These are phyloP conservation scores for Delonix regia DNA, from an alignment of 306 rosid genomes.

Conservation along the genomic window DNA sequence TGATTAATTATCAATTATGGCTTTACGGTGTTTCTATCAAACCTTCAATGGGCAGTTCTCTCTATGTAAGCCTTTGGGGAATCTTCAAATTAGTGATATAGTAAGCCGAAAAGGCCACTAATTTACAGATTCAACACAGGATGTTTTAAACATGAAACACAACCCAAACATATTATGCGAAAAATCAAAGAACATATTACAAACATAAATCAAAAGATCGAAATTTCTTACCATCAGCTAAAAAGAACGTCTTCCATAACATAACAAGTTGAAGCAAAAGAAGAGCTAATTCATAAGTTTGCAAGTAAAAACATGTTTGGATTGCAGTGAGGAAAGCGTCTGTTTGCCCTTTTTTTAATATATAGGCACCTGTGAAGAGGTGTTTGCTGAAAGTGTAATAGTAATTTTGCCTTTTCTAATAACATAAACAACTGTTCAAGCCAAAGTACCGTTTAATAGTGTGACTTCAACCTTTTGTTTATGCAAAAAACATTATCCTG, in stretches of 20 bases:
- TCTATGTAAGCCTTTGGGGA: no score
- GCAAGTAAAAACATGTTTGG: conserved; percentile 13
- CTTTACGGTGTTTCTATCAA: not conserved
- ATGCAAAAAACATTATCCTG: not conserved
- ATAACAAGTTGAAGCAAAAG: conserved; percentile 1
- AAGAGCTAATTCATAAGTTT: conserved; percentile 6
- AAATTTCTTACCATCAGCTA: conserved; percentile 53
- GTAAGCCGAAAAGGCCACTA: not conserved
- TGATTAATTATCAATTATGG: not conserved
- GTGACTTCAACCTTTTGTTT: not conserved
- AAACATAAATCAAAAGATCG: no score
- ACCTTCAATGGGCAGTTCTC: not conserved
- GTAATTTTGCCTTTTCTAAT: not conserved
- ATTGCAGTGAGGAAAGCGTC: not conserved
- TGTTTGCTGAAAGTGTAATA: no score
- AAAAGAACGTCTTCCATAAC: conserved; percentile 65
- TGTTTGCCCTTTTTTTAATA: not conserved
- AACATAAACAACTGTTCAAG: not conserved
- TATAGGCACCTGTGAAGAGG: not conserved
- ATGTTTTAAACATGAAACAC: no score
- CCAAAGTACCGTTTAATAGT: not conserved
- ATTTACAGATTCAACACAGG: no score
- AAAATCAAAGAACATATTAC: no score
- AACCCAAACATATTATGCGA: no score
- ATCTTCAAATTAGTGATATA: no score